A percentile compares a stretch with the other conserved stretches of the same genome.
phyloP scores from a whole-genome alignment of 805 yeast genomes.

The Wickerhamomyces bisporus region DNA sequence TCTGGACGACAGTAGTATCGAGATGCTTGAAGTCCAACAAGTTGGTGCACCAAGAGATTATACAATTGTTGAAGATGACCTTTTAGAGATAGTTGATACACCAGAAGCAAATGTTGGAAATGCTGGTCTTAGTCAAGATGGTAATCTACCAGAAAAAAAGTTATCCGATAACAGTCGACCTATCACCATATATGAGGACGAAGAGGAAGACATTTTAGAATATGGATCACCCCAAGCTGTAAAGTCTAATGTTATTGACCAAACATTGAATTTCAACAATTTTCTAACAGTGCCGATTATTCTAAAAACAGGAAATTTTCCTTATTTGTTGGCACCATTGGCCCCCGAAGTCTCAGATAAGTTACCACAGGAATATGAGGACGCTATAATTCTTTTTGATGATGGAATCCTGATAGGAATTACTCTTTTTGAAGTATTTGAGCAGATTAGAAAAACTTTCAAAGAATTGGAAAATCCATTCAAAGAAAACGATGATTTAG shows the following conservation, averaged over 20 bases:
- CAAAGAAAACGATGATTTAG: conserved; percentile 14
- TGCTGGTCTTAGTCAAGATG: no score
- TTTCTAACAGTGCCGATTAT: conserved; percentile 17
- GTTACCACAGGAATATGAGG: conserved; percentile 10
- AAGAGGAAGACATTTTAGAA: not conserved
- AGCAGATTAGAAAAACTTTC: conserved; percentile 14
- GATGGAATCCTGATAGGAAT: conserved; percentile 11
- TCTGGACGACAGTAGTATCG: not conserved
- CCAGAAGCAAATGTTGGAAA: not conserved
- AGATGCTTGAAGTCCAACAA: not conserved
- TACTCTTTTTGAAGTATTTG: conserved; percentile 14
- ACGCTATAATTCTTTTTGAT: conserved; percentile 15
- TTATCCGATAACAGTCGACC: no score
- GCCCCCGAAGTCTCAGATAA: not conserved
- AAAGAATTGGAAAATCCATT: conserved; percentile 16
- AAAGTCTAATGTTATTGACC: not conserved
- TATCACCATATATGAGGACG: not conserved
- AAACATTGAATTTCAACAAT: not conserved
- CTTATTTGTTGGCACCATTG: conserved; percentile 19
- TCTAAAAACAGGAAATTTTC: conserved; percentile 14
- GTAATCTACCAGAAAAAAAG: no score
- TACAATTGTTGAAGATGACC: not conserved
- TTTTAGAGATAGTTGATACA: not conserved
- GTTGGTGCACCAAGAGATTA: not conserved
- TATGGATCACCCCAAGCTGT: not conserved